phyloP scores from a whole-genome alignment of 2,329 filamentous ascomycete genomes.

The Lasiodiplodia sp. region DNA sequence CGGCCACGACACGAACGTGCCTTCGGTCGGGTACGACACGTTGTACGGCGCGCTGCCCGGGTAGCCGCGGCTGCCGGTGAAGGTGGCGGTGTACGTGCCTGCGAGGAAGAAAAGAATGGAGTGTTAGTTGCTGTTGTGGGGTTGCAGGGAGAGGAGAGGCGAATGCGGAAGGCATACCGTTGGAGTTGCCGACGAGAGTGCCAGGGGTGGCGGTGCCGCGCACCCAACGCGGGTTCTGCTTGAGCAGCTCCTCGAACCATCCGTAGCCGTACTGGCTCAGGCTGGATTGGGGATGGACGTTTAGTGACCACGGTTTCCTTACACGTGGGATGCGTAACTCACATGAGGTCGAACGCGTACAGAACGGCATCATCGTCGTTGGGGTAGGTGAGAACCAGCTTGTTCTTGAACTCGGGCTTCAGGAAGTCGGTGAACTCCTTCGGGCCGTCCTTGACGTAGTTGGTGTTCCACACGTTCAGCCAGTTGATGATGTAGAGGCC shows the following conservation, averaged over 20 bases:
- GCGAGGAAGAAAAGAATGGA: too few relatives aligned
- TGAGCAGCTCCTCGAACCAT: constrained; percentile 58
- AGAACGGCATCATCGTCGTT: constrained; percentile 66
- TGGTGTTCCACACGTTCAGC: constrained; percentile 48
- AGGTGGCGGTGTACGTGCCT: constrained; percentile 35
- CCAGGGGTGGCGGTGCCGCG: constrained; percentile 58
- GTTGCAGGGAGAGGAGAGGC: too few relatives aligned
- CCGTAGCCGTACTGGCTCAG: constrained; percentile 50
- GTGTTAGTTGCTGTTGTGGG: too few relatives aligned
- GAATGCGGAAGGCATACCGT: constrained; percentile 23
- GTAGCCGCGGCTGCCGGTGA: constrained; percentile 31
- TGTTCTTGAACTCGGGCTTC: constrained; percentile 61
- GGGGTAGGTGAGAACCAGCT: constrained; percentile 63
- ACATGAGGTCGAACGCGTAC: constrained; percentile 51
- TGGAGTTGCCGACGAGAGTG: constrained; percentile 42
- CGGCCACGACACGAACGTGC: constrained; percentile 57
- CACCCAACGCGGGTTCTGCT: constrained; percentile 63
- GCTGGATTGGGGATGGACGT: background rate
- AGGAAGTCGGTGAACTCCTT: constrained; percentile 55
- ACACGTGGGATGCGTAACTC: background rate
- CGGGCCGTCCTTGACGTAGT: constrained; percentile 44
- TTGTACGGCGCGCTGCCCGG: constrained; percentile 27
- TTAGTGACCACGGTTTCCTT: background rate
- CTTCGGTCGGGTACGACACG: constrained; percentile 44
- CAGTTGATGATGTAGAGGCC: constrained; percentile 49